Conservation (phyloP, 768 basidiomycete genomes). For the Tylopilus sp. region DNA sequence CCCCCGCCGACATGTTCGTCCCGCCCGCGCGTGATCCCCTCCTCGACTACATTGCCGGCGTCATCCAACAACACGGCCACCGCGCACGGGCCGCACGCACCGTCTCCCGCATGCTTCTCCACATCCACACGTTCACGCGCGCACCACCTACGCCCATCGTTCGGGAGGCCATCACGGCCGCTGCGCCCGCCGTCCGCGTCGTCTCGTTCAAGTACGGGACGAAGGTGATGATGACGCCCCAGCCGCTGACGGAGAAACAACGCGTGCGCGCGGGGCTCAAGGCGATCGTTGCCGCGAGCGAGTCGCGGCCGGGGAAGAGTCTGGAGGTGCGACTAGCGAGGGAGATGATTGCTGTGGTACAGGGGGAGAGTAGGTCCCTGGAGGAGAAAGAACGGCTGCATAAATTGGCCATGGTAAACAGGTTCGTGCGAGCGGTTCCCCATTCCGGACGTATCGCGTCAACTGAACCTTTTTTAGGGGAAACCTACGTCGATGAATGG, state of each 20-base stretch:
- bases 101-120: constrained; percentile 60
- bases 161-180: constrained; percentile 62
- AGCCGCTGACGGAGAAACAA: constrained; percentile 78
- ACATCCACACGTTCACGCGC: constrained; percentile 72
- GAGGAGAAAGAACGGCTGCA: constrained; percentile 63
- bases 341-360: constrained; percentile 71
- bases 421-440: constrained; percentile 49
- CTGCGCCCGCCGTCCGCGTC: constrained; percentile 68
- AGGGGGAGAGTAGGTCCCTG: constrained; percentile 58
- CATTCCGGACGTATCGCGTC: background rate
- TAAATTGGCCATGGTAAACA: constrained; percentile 69
- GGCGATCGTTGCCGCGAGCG: constrained; percentile 67
- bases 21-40: constrained; percentile 77
- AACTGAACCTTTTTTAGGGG: constrained; percentile 18
- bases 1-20: constrained; percentile 41
- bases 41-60: constrained; percentile 61
- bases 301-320: constrained; percentile 51
- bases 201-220: constrained; percentile 57
- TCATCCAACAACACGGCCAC: constrained; percentile 61
- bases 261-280: constrained; percentile 63
- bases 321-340: constrained; percentile 71
- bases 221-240: constrained; percentile 64
- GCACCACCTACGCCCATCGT: constrained; percentile 79
- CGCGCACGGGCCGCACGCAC: constrained; percentile 56
- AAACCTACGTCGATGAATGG: constrained; percentile 16